Conservation (phyloP, 257 asterid species). For the Nicotiana obtusifolia region DNA sequence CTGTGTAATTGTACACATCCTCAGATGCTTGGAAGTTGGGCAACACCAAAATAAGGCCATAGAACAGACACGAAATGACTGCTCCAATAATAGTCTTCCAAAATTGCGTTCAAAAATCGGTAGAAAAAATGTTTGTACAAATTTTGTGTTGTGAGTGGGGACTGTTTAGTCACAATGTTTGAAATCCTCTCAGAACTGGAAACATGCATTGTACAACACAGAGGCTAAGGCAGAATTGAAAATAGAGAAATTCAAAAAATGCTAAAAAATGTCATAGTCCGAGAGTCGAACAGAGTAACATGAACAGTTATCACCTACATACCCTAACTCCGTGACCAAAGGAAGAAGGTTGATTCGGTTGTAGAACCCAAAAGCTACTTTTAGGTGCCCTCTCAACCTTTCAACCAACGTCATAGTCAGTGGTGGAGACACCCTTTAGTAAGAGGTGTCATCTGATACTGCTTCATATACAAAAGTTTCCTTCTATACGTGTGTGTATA, state of each 20-base stretch:
- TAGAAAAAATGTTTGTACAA: not conserved
- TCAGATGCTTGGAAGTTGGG: not conserved
- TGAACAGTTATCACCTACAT: too few species aligned
- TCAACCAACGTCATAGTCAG: too few species aligned
- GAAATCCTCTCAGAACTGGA: not conserved
- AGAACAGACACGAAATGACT: not conserved
- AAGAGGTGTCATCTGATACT: too few species aligned
- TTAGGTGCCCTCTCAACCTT: too few species aligned
- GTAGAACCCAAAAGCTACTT: too few species aligned
- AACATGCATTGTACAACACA: not conserved
- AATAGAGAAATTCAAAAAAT: too few species aligned
- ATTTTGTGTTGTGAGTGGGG: not conserved
- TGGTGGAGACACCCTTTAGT: too few species aligned
- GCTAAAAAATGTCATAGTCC: too few species aligned
- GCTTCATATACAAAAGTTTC: too few species aligned
- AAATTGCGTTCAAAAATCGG: not conserved
- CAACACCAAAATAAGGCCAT: not conserved
- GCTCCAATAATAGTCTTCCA: not conserved
- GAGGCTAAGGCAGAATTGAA: not conserved
- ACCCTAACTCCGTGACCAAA: too few species aligned
- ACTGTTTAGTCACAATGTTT: not conserved
- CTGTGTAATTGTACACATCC: not conserved
- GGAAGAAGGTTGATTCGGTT: too few species aligned
- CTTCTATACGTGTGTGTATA: too few species aligned
- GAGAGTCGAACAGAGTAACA: not conserved